Evolutionary conservation across 2,329 filamentous ascomycete species (phyloP), one percentile per base, ranked within the genome.

Genomic region (Colletotrichum sp.): DNA sequence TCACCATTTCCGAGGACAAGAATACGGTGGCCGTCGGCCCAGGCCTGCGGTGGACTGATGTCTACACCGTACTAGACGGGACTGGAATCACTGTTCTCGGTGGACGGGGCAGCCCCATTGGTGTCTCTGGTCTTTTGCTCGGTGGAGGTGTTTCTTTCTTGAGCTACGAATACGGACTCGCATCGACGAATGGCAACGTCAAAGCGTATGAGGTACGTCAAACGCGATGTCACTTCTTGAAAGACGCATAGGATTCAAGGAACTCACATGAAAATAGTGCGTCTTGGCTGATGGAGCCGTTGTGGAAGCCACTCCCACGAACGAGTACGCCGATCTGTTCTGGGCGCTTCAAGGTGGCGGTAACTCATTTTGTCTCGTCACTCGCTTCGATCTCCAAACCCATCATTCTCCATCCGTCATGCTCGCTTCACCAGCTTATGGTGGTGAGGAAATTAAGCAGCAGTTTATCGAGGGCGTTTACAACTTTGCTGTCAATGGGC

Each of bases 41-140:
- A 0, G 86, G 85, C 8, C 81, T 82, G 60, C 79, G 80, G 16
- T 88, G 86, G 86, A 64, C 76, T 8, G 78, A 85, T 18, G 85
- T 87, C 1, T 87, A 87, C 74, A 69, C 77, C 8, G 58, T 65
- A 6, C 78, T 87, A 1, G 83, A 85, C 22, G 60, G 78, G 5
- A 65, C 83, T n/a, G 80, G 80, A 8, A 66, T 86, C 7, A 79
- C 82, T 5, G 83, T 84, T 30, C 78, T 82, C 4, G 86, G 86
- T 6, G 86, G 84, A 6, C 81, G 86, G 52, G 78, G 83, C 34
- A 80, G 82, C 3, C 78, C 79, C 3, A 84, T 87, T 25, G 85
- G 85, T 16, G 85, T 87, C 25, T 81, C 83, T 6, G 86, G 86
- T 4, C 80, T 86, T 39, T 67, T 84, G 18, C 79, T 86, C 2